A percentile compares a stretch with the other conserved stretches of the same genome.
These are phyloP conservation scores for Arthroderma uncinatum DNA, from an alignment of 2,329 filamentous ascomycete genomes.

Conservation along the genomic window DNA sequence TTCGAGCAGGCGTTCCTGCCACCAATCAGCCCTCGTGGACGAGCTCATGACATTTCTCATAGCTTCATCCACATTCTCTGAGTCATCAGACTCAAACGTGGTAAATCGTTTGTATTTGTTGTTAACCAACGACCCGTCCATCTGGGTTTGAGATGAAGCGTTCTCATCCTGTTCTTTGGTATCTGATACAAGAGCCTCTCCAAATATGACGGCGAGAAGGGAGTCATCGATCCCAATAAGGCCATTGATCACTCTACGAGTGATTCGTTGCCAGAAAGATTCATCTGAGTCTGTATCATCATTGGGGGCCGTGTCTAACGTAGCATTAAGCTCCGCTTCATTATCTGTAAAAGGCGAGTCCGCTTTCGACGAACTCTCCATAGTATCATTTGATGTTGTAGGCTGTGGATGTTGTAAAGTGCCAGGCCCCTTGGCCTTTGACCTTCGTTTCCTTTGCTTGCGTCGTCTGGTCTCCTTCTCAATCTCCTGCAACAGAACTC, in stretches of 20 bases:
- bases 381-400: neutral
- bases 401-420: neutral
- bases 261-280: constrained; percentile 69
- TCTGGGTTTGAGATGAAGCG: constrained; percentile 13
- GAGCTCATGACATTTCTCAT: constrained; percentile 23
- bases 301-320: neutral
- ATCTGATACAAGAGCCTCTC: constrained; percentile 55
- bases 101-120: constrained; percentile 9
- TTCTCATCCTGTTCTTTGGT: constrained; percentile 9
- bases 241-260: constrained; percentile 74
- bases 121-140: constrained; percentile 28
- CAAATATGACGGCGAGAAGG: constrained; percentile 74
- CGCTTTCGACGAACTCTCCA: neutral
- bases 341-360: neutral
- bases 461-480: constrained; percentile 70
- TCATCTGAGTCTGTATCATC: constrained; percentile 43
- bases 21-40: constrained; percentile 22
- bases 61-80: constrained; percentile 23
- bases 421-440: neutral
- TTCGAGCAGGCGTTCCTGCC: constrained; percentile 58
- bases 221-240: constrained; percentile 84
- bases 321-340: neutral
- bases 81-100: neutral
- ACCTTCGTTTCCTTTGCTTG: constrained; percentile 31
- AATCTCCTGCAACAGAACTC: constrained; percentile 74